A percentile compares a stretch with the other conserved stretches of the same genome.
These are phyloP conservation scores for Murraya koenigii DNA, from an alignment of 345 rosid species.

Conservation along the genomic window DNA sequence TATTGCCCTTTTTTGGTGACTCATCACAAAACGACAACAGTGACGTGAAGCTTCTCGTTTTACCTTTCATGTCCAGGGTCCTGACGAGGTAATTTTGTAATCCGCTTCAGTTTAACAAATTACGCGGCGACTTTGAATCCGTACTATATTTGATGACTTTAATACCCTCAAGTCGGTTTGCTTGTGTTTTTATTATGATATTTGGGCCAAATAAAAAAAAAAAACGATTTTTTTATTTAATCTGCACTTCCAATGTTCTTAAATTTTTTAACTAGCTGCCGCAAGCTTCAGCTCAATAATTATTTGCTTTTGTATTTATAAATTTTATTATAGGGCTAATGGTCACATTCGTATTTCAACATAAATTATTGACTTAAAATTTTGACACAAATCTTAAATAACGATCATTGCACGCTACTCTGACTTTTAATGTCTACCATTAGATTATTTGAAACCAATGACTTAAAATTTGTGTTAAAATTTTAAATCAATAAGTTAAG, in stretches of 20 bases:
- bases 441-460: no score
- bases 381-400: no score
- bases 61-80: not conserved
- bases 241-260: no score
- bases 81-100: not conserved
- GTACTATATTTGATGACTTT: not conserved
- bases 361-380: no score
- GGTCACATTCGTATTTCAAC: no score
- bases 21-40: constrained; percentile 12
- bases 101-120: not conserved
- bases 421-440: no score
- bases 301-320: not conserved
- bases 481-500: no score
- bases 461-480: no score
- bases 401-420: no score
- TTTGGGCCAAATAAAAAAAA: not conserved
- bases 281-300: not conserved
- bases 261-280: not conserved
- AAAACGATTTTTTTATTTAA: not conserved
- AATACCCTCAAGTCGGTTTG: not conserved
- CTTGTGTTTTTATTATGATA: not conserved
- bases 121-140: not conserved
- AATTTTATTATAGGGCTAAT: no score
- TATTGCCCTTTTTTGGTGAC: constrained; percentile 4
- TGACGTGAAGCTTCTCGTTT: not conserved